Evolutionary conservation across 805 yeast species (phyloP).

Genomic region (Candida nanaspora): DNA sequence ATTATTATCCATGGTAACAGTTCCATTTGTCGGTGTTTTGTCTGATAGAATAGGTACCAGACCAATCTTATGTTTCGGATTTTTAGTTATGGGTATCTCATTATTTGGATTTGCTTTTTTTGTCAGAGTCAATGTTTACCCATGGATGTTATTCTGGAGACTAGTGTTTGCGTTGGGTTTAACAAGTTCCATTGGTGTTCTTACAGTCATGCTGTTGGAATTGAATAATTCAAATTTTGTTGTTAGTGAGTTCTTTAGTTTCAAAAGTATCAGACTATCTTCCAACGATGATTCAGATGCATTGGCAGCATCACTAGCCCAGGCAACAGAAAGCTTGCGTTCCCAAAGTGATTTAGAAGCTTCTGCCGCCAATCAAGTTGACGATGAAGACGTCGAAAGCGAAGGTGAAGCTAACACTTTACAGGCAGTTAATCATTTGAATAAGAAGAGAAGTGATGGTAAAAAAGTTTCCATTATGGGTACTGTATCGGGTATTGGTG

Average conservation of each 20-base stretch:
- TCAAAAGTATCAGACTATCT: slow-evolving; percentile 3
- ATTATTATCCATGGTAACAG: slow-evolving; percentile 39
- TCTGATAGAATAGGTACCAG: slow-evolving; percentile 60
- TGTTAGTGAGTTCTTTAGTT: slow-evolving; percentile 18
- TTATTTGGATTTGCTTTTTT: slow-evolving; percentile 42
- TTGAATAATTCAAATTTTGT: slow-evolving; percentile 36
- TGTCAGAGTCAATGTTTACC: slow-evolving; percentile 33
- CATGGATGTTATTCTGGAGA: slow-evolving; percentile 45
- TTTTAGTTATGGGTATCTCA: slow-evolving; percentile 38
- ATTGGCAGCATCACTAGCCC: slow-evolving; percentile 7
- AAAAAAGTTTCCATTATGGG: slow-evolving; percentile 57
- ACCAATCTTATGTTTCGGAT: slow-evolving; percentile 41
- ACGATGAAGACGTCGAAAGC: not conserved
- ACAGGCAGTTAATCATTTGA: slow-evolving; percentile 13
- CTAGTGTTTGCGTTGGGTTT: slow-evolving; percentile 58
- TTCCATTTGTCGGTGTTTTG: slow-evolving; percentile 59
- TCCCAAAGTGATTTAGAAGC: slow-evolving; percentile 5
- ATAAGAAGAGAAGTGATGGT: slow-evolving; percentile 35
- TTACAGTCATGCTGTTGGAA: slow-evolving; percentile 43
- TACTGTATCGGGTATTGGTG: slow-evolving; percentile 57
- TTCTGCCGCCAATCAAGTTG: not conserved
- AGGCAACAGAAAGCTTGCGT: slow-evolving; percentile 11
- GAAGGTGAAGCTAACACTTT: slow-evolving; percentile 6
- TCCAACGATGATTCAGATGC: slow-evolving; percentile 1
- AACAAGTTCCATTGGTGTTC: slow-evolving; percentile 35